A percentile compares a stretch with the other conserved stretches of the same genome.
Conservation (phyloP, 805 yeast species). For the Ogataea naganishii region DNA sequence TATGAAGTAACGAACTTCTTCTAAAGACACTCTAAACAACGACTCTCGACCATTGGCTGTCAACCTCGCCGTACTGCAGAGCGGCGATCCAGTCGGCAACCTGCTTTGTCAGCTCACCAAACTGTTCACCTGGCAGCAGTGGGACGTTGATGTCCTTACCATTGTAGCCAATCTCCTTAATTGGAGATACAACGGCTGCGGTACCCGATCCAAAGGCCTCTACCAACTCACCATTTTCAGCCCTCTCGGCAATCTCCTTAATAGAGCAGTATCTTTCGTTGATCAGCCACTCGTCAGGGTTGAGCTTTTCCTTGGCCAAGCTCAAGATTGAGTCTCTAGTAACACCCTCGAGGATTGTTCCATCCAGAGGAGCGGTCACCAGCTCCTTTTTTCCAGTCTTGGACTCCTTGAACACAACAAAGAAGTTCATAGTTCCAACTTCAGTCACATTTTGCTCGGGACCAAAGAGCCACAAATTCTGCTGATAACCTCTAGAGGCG, state of each 20-base stretch:
- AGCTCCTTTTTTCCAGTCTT: constrained; percentile 79
- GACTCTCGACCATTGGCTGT: constrained; percentile 47
- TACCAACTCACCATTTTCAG: constrained; percentile 71
- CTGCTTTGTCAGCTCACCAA: constrained; percentile 68
- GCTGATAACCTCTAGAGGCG: constrained; percentile 86
- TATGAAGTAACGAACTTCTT: too few relatives aligned
- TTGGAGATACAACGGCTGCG: constrained; percentile 94
- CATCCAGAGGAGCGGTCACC: constrained; percentile 94
- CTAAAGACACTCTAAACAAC: constrained; percentile 13
- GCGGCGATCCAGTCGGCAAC: constrained; percentile 81
- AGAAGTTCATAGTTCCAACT: constrained; percentile 96
- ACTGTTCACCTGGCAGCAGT: constrained; percentile 66
- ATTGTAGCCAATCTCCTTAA: constrained; percentile 75
- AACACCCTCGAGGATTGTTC: constrained; percentile 94
- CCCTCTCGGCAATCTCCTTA: constrained; percentile 67
- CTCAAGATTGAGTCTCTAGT: constrained; percentile 83
- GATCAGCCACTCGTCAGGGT: constrained; percentile 70
- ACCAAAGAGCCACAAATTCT: constrained; percentile 94
- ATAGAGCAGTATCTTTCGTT: constrained; percentile 81
- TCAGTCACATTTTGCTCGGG: constrained; percentile 83
- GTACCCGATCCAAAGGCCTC: constrained; percentile 98
- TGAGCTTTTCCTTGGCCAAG: constrained; percentile 69
- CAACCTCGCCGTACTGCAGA: constrained; percentile 82
- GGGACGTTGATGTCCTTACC: constrained; percentile 74
- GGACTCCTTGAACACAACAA: constrained; percentile 74